A percentile compares a stretch with the other conserved stretches of the same genome.
Conservation (phyloP, 2,329 filamentous ascomycete genomes). For the Epichloe baconii region DNA sequence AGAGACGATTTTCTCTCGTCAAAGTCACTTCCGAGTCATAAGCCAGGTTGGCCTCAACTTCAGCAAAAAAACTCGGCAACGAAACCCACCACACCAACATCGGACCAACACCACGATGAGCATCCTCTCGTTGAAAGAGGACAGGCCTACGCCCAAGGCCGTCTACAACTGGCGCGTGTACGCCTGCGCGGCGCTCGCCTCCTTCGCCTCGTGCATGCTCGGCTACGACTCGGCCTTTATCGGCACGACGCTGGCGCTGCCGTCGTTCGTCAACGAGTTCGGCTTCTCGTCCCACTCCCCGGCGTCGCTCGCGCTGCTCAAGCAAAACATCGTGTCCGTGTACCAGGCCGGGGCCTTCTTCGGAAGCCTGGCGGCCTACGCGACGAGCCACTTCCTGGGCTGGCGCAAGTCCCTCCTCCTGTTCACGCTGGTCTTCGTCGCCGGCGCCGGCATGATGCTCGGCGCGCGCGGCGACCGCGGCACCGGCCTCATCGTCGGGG, state of each 20-base stretch:
- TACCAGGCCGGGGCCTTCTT: constrained; percentile 41
- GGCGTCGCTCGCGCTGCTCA: constrained; percentile 42
- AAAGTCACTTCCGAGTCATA: no score
- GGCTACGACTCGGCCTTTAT: constrained; percentile 65
- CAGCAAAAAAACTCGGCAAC: not conserved
- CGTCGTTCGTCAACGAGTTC: constrained; percentile 59
- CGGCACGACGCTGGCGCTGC: constrained; percentile 58
- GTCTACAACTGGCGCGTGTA: constrained; percentile 52
- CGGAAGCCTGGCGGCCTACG: constrained; percentile 11
- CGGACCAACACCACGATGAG: constrained; percentile 21
- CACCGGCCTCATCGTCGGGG: constrained; percentile 12
- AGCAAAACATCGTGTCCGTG: constrained; percentile 65
- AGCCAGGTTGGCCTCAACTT: no score
- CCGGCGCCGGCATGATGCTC: constrained; percentile 10
- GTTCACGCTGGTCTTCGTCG: constrained; percentile 10
- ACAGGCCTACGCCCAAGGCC: constrained; percentile 41
- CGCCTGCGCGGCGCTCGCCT: constrained; percentile 37
- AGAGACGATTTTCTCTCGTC: no score
- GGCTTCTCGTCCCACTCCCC: constrained; percentile 37
- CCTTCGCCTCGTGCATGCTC: constrained; percentile 43
- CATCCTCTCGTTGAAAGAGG: constrained; percentile 39
- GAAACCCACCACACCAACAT: not conserved
- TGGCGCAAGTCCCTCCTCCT: constrained; percentile 10
- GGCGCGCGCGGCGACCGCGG: constrained; percentile 35
- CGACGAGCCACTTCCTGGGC: constrained; percentile 9